These are phyloP conservation scores for Neopestalotiopsis rosae DNA, from an alignment of 2,329 filamentous ascomycete species.

Conservation along the genomic window DNA sequence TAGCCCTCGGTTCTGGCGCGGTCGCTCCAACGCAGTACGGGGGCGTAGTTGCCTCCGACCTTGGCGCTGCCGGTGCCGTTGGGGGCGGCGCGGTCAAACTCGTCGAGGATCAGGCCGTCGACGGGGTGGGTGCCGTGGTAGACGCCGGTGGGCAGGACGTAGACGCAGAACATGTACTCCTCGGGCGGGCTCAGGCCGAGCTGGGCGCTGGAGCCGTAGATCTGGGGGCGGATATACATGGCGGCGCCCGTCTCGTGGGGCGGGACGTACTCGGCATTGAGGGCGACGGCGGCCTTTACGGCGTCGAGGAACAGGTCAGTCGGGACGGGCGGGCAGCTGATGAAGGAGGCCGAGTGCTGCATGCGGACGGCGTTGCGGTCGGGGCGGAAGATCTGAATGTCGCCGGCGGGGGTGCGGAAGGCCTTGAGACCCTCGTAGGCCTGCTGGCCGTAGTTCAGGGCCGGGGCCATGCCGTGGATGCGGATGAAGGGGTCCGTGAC, in stretches of 20 bases:
- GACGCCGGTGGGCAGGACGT: constrained; percentile 88
- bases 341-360: constrained; percentile 81
- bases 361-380: constrained; percentile 83
- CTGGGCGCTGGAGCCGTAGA: constrained; percentile 88
- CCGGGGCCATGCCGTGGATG: constrained; percentile 94
- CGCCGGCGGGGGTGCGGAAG: constrained; percentile 77
- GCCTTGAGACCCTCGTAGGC: constrained; percentile 99
- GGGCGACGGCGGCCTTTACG: constrained; percentile 79
- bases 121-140: constrained; percentile 92
- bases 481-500: constrained; percentile 83
- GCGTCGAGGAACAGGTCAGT: constrained; percentile 76
- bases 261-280: constrained; percentile 91
- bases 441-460: constrained; percentile 96
- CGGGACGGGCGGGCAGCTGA: constrained; percentile 83
- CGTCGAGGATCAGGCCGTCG: constrained; percentile 85
- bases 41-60: constrained; percentile 94
- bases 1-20: constrained; percentile 79
- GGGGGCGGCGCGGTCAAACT: constrained; percentile 93
- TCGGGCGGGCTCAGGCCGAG: constrained; percentile 86
- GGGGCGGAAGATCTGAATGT: constrained; percentile 87
- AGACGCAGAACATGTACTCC: constrained; percentile 91
- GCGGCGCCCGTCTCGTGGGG: constrained; percentile 87
- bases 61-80: constrained; percentile 91
- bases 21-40: constrained; percentile 87
- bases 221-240: constrained; percentile 88